Percentiles rank a stretch among this genome's conserved stretches.
These are phyloP conservation scores for Fraxinus cuspidata DNA, from an alignment of 257 asterid species.

Conservation along the genomic window DNA sequence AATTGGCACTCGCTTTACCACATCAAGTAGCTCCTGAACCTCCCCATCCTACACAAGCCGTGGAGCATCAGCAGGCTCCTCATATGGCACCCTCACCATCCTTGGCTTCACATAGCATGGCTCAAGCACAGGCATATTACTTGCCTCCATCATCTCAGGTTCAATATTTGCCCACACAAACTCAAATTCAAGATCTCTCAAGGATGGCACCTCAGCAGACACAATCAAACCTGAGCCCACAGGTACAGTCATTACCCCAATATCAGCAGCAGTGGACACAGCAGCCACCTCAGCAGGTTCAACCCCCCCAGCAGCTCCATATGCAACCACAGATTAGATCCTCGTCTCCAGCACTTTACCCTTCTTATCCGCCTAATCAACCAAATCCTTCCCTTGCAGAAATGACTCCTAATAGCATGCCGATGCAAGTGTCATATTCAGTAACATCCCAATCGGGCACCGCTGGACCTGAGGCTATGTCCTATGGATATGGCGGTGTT, in stretches of 20 bases:
- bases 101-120: slow-evolving; percentile 55
- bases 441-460: slow-evolving; percentile 55
- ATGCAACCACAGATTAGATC: slow-evolving; percentile 71
- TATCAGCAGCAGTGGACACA: slow-evolving; percentile 85
- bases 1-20: slow-evolving; percentile 85
- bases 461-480: slow-evolving; percentile 50
- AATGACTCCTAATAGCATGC: slow-evolving; percentile 59
- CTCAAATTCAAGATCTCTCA: slow-evolving; percentile 33
- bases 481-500: slow-evolving; percentile 58
- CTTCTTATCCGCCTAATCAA: slow-evolving; percentile 59
- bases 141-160: slow-evolving; percentile 56
- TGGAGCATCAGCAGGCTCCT: slow-evolving; percentile 63
- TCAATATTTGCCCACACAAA: slow-evolving; percentile 57
- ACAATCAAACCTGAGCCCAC: slow-evolving; percentile 47
- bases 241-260: slow-evolving; percentile 50
- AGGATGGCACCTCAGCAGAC: background rate
- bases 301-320: slow-evolving; percentile 48
- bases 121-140: slow-evolving; percentile 57
- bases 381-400: slow-evolving; percentile 63
- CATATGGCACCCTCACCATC: slow-evolving; percentile 58
- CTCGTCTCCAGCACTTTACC: slow-evolving; percentile 65
- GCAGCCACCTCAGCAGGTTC: slow-evolving; percentile 53
- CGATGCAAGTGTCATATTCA: slow-evolving; percentile 62
- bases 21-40: slow-evolving; percentile 68
- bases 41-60: slow-evolving; percentile 42